A percentile compares a stretch with the other conserved stretches of the same genome.
Evolutionary conservation across 371 early-diverging fungal species (phyloP).

Genomic region (Entomophthora muscae): DNA sequence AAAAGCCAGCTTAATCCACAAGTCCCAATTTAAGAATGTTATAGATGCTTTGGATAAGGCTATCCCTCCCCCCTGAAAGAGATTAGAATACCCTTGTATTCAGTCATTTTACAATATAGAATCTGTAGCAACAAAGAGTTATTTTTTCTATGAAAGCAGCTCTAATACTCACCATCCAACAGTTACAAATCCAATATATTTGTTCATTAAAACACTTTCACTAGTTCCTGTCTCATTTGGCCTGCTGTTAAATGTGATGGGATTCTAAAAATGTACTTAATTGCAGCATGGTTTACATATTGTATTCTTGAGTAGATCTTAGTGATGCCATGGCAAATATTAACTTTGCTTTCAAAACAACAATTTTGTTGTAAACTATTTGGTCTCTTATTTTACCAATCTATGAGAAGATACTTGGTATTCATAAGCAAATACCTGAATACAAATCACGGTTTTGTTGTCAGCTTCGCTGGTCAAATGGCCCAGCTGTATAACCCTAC

Average conservation of each 20-base stretch:
- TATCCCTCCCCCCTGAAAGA: constrained; percentile 3
- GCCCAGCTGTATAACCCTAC: too few relatives aligned
- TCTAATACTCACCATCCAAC: too few relatives aligned
- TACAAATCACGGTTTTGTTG: too few relatives aligned
- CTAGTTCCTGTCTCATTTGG: not conserved
- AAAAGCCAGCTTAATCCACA: constrained; percentile 49
- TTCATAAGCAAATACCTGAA: too few relatives aligned
- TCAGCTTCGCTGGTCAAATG: too few relatives aligned
- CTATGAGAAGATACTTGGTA: too few relatives aligned
- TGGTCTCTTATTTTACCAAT: too few relatives aligned
- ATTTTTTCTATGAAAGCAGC: not conserved
- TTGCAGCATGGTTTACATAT: too few relatives aligned
- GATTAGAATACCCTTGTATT: not conserved
- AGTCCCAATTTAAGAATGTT: constrained; percentile 32
- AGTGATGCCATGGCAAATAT: not conserved
- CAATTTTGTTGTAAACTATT: not conserved
- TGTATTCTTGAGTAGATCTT: not conserved
- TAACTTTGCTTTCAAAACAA: not conserved
- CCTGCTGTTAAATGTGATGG: not conserved
- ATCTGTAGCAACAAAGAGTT: not conserved
- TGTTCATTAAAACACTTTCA: not conserved
- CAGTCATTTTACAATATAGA: not conserved
- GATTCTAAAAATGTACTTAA: not conserved
- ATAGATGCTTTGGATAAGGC: constrained; percentile 17
- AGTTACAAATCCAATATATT: not conserved